phyloP scores from a whole-genome alignment of 2,329 filamentous ascomycete genomes.

The Talaromyces sp. region DNA sequence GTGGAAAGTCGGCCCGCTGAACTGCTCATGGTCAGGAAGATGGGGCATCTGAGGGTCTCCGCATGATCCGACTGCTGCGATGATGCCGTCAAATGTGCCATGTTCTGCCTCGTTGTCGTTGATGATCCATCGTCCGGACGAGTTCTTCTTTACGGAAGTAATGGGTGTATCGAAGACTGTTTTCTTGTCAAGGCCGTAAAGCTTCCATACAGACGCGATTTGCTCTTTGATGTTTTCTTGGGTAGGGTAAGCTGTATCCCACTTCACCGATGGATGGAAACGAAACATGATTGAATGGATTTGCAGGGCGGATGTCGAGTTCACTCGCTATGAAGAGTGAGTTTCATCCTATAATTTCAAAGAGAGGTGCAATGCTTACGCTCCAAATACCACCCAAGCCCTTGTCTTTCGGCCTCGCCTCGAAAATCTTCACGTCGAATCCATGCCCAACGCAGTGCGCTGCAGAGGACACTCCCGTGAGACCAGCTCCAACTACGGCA shows the following conservation, averaged over 20 bases:
- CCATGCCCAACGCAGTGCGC: conserved; percentile 82
- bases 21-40: conserved; percentile 66
- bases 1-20: conserved; percentile 69
- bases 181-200: conserved; percentile 65
- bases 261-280: conserved; percentile 76
- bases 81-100: conserved; percentile 72
- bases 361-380: conserved; percentile 43
- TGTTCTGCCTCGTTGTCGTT: conserved; percentile 67
- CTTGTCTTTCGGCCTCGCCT: conserved; percentile 61
- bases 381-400: conserved; percentile 76
- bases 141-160: conserved; percentile 65
- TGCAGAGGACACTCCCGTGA: conserved; percentile 74
- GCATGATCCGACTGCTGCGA: conserved; percentile 75
- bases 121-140: conserved; percentile 69
- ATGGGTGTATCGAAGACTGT: conserved; percentile 71
- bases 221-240: conserved; percentile 71
- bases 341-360: not conserved
- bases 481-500: conserved; percentile 65
- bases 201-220: conserved; percentile 68
- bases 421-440: conserved; percentile 76
- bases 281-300: conserved; percentile 86
- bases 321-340: conserved; percentile 57
- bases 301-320: conserved; percentile 76
- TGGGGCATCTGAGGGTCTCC: conserved; percentile 71
- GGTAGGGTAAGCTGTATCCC: conserved; percentile 71